Evolutionary conservation across 192 early-diverging fungal genomes (phyloP).

Genomic region (Rhizophlyctis rosea): DNA sequence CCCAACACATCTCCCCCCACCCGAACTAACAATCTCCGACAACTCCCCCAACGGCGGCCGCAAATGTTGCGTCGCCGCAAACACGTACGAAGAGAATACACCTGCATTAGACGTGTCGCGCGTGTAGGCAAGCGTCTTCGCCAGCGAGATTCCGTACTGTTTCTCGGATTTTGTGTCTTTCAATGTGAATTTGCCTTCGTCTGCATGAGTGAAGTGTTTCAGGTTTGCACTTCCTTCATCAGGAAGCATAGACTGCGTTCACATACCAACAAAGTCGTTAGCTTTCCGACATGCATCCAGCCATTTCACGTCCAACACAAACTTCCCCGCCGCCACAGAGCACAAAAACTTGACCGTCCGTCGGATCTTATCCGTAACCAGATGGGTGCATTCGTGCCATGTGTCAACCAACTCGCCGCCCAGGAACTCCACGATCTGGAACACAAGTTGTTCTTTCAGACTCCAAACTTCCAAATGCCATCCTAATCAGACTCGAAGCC

Average conservation of each 20-base stretch:
- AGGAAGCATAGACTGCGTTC: background rate
- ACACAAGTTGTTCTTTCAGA: slow-evolving; percentile 3
- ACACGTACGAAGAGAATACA: slow-evolving; percentile 29
- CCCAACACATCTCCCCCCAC: no score
- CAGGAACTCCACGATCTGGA: slow-evolving; percentile 23
- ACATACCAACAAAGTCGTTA: slow-evolving; percentile 35
- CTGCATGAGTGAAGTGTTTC: slow-evolving; percentile 26
- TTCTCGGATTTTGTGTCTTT: slow-evolving; percentile 41
- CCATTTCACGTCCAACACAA: slow-evolving; percentile 46
- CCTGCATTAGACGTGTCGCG: background rate
- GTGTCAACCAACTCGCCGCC: slow-evolving; percentile 27
- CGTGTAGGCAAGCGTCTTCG: slow-evolving; percentile 16
- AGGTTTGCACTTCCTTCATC: no score
- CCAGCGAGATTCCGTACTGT: slow-evolving; percentile 37
- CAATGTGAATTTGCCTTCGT: slow-evolving; percentile 35
- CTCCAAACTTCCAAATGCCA: no score
- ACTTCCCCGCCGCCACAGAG: slow-evolving; percentile 41
- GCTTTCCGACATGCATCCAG: slow-evolving; percentile 44
- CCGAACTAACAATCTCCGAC: slow-evolving; percentile 44
- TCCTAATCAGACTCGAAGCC: no score
- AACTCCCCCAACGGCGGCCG: slow-evolving; percentile 34
- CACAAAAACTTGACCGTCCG: slow-evolving; percentile 52
- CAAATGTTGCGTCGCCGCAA: slow-evolving; percentile 38
- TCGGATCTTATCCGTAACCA: slow-evolving; percentile 44
- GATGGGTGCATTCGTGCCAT: slow-evolving; percentile 44